These are phyloP conservation scores for Staphylotrichum tortipilum DNA, from an alignment of 495 filamentous ascomycete genomes.

Conservation along the genomic window DNA sequence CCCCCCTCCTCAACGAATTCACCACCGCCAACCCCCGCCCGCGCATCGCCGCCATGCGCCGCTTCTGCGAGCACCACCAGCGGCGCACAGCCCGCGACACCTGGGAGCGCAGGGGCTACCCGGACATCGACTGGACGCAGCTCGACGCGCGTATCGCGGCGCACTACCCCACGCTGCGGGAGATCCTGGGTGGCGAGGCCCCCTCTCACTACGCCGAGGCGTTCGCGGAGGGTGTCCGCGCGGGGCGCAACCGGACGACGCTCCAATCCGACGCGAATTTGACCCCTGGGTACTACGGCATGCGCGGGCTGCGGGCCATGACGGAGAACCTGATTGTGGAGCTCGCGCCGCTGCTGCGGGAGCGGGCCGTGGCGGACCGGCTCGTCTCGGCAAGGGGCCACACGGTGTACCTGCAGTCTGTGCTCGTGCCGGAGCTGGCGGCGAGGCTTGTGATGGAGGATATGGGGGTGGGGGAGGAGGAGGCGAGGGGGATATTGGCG, in stretches of 20 bases:
- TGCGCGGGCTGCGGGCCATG: slow-evolving; percentile 58
- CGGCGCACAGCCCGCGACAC: slow-evolving; percentile 45
- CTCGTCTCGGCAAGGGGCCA: slow-evolving; percentile 63
- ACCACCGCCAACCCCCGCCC: slow-evolving; percentile 37
- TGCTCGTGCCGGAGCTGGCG: slow-evolving; percentile 79
- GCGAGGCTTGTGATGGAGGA: slow-evolving; percentile 76
- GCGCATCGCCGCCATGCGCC: slow-evolving; percentile 51
- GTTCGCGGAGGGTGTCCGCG: slow-evolving; percentile 49
- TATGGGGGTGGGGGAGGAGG: slow-evolving; percentile 56
- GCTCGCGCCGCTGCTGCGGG: slow-evolving; percentile 54
- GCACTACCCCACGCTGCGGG: slow-evolving; percentile 47
- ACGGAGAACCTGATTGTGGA: slow-evolving; percentile 54
- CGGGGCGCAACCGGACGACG: slow-evolving; percentile 53
- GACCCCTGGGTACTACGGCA: slow-evolving; percentile 77
- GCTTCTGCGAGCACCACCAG: slow-evolving; percentile 69
- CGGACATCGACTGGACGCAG: slow-evolving; percentile 64
- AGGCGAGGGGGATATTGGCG: slow-evolving; percentile 58
- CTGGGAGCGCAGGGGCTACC: slow-evolving; percentile 63
- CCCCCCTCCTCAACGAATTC: slow-evolving; percentile 40
- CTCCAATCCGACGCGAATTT: slow-evolving; percentile 45
- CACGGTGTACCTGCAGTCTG: slow-evolving; percentile 69
- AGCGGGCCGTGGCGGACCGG: slow-evolving; percentile 54
- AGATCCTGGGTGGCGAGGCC: slow-evolving; percentile 49
- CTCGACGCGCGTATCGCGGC: slow-evolving; percentile 55
- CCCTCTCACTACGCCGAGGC: slow-evolving; percentile 54